These are phyloP conservation scores for Xylaria venustula DNA, from an alignment of 495 filamentous ascomycete genomes.

Conservation along the genomic window DNA sequence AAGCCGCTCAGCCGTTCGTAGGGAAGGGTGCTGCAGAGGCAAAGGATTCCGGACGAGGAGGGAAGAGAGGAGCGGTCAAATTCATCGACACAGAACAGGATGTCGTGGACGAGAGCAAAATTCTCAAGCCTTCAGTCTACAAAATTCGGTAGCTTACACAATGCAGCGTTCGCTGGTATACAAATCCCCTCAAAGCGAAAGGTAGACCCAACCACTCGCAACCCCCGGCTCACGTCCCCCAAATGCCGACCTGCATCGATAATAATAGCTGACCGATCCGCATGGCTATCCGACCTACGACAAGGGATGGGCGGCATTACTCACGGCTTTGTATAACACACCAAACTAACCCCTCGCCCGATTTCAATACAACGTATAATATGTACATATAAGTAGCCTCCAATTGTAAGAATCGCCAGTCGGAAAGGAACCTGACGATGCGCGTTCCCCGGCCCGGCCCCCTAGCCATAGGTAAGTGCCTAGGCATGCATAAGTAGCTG, in stretches of 20 bases:
- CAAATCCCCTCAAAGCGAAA: background rate
- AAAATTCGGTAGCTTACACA: constrained; percentile 66
- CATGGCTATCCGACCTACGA: background rate
- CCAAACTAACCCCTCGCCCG: background rate
- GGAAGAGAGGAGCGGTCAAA: constrained; percentile 61
- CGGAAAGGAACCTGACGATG: no score
- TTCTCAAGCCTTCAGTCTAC: constrained; percentile 96
- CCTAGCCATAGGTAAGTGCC: background rate
- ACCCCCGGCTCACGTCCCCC: background rate
- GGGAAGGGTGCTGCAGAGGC: constrained; percentile 60
- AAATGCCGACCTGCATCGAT: background rate
- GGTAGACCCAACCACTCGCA: background rate
- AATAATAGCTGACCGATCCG: background rate
- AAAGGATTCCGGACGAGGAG: constrained; percentile 36
- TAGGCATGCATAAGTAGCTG: no score
- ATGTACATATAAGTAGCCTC: background rate
- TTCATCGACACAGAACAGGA: constrained; percentile 50
- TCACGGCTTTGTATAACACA: background rate
- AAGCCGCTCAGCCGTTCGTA: constrained; percentile 63
- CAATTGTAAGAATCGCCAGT: background rate
- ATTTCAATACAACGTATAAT: background rate
- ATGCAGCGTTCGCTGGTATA: background rate
- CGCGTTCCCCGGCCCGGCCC: background rate
- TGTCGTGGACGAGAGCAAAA: constrained; percentile 58
- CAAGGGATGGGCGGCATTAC: background rate